A percentile compares a stretch with the other conserved stretches of the same genome.
Evolutionary conservation across 23 red algal genomes (phyloP).

Genomic region (Porphyridium purpureum): DNA sequence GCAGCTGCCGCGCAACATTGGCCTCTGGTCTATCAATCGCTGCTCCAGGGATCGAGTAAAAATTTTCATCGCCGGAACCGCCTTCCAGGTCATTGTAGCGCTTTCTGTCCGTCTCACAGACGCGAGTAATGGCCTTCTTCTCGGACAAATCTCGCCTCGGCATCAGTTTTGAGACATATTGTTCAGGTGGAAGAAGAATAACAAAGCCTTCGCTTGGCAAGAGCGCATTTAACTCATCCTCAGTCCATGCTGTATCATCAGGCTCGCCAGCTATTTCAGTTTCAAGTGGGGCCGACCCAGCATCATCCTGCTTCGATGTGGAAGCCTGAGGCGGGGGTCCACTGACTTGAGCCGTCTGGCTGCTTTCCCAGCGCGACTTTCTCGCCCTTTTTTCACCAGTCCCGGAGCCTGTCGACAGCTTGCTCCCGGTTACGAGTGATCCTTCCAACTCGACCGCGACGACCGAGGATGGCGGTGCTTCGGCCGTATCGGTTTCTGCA

Average conservation of each 20-base stretch:
- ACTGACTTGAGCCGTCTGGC: constrained; percentile 9
- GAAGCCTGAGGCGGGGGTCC: constrained; percentile 14
- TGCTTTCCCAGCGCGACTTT: not conserved
- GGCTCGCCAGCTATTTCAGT: constrained; percentile 4
- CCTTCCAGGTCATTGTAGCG: not conserved
- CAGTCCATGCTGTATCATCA: constrained; percentile 11
- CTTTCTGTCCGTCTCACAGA: not conserved
- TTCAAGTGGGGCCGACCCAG: constrained; percentile 28
- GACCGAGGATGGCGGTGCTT: too few species aligned
- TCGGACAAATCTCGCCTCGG: constrained; percentile 15
- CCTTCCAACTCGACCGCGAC: too few species aligned
- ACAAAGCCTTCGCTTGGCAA: constrained; percentile 65
- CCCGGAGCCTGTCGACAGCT: too few species aligned
- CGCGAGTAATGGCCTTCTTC: constrained; percentile 5
- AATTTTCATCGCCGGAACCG: constrained; percentile 8
- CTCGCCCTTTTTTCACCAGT: too few species aligned
- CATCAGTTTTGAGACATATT: constrained; percentile 30
- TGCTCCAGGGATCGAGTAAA: constrained; percentile 45
- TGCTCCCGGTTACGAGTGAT: too few species aligned
- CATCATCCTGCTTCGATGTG: constrained; percentile 20
- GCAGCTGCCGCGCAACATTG: constrained; percentile 29
- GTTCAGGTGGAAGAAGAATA: constrained; percentile 47
- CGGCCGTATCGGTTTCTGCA: too few species aligned
- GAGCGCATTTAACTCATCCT: constrained; percentile 68
- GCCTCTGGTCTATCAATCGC: constrained; percentile 14